These are phyloP conservation scores for Omphalea diandra DNA, from an alignment of 441 rosid species.

Conservation along the genomic window DNA sequence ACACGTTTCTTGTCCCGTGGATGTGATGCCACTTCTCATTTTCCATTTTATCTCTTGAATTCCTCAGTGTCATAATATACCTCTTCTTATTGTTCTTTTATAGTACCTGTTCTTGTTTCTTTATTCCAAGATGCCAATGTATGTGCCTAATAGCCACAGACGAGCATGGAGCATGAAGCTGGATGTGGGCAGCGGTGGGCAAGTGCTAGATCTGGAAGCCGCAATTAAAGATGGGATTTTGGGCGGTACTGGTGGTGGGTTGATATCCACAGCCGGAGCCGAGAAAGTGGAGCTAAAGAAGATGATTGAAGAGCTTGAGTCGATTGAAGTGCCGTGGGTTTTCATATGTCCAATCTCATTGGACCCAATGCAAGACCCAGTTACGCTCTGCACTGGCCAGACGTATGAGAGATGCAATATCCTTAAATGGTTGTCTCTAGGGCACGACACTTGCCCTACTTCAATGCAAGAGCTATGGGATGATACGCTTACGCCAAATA, in stretches of 20 bases:
- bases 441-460: conserved; percentile 85
- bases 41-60: conserved; percentile 15
- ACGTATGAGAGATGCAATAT: conserved; percentile 90
- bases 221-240: conserved; percentile 84
- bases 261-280: conserved; percentile 25
- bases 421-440: conserved; percentile 76
- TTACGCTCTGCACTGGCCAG: conserved; percentile 92
- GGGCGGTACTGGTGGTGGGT: conserved; percentile 51
- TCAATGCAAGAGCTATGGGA: conserved; percentile 99
- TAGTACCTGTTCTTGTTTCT: background rate
- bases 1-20: conserved; percentile 39
- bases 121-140: conserved; percentile 46
- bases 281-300: conserved; percentile 81
- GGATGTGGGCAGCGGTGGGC: conserved; percentile 59
- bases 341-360: conserved; percentile 94
- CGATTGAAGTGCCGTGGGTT: conserved; percentile 65
- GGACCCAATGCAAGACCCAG: conserved; percentile 93
- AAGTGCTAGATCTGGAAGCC: conserved; percentile 78
- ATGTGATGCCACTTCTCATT: conserved; percentile 21
- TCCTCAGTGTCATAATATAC: background rate
- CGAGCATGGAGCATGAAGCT: conserved; percentile 38
- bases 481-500: conserved; percentile 73
- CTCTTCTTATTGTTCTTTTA: background rate
- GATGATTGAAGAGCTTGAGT: conserved; percentile 79
- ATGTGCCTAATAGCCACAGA: conserved; percentile 40